phyloP scores from a whole-genome alignment of 306 rosid species.

The Biancaea sappan region DNA sequence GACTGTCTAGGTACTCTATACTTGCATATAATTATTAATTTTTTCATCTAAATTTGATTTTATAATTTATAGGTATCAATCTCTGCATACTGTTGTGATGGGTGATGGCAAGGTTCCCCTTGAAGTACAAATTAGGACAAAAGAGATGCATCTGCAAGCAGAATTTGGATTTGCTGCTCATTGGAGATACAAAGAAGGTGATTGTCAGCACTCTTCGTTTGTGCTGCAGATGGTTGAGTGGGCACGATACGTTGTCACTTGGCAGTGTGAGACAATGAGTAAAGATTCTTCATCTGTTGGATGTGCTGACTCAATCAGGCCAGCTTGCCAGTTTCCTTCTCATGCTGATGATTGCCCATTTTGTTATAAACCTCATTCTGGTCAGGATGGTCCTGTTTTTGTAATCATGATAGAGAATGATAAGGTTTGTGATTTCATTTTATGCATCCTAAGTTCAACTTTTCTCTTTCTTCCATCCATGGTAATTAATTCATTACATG shows the following conservation, averaged over 20 bases:
- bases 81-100: constrained; percentile 91
- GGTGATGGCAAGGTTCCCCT: constrained; percentile 75
- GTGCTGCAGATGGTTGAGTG: constrained; percentile 99
- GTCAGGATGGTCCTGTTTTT: constrained; percentile 84
- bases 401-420: constrained; percentile 86
- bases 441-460: background rate
- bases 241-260: constrained; percentile 96
- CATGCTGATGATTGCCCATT: constrained; percentile 85
- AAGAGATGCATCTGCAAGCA: constrained; percentile 94
- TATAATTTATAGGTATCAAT: constrained; percentile 65
- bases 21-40: background rate
- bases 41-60: constrained; percentile 34
- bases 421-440: constrained; percentile 60
- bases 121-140: constrained; percentile 95
- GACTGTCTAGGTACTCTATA: background rate
- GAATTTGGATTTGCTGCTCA: constrained; percentile 99
- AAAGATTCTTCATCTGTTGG: constrained; percentile 60
- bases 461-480: background rate
- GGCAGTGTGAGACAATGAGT: constrained; percentile 96
- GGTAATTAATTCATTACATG: background rate
- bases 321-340: constrained; percentile 86
- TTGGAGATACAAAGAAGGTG: constrained; percentile 98
- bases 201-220: constrained; percentile 77
- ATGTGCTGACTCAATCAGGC: constrained; percentile 55
- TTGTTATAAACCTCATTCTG: constrained; percentile 66